Evolutionary conservation across 768 basidiomycete species (phyloP), one percentile per base, ranked within the genome.

Genomic region (Lactarius pseudohatsudake): DNA sequence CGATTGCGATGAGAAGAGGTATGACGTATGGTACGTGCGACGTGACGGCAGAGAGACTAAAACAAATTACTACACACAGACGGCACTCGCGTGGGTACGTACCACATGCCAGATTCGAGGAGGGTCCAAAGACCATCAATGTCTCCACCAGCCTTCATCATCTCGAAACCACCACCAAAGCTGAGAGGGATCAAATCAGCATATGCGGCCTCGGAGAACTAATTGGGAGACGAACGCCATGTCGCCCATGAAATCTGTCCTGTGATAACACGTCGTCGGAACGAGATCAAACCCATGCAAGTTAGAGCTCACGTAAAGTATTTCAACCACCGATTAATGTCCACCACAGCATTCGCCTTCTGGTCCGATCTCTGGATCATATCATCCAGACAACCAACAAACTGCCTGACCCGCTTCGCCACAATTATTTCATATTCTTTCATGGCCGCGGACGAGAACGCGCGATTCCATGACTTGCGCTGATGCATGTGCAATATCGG

Each of bases 391-490:
- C 69, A 64, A 9, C 81, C 81, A 10, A 81, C 75, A 0, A 85
- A 76, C 64, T 85, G 81, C 1, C 69, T 64, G 5, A 76, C 77
- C 18, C 83, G 70, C 22, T 71, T 71, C 1, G 74, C 73, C 26
- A 85, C 71, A 3, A 81, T 70, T 0, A 71, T 68, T 66, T 83
- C 79, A 59, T 84, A 85, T 16, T 79, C 81, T 70, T 81, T 81
- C 54, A 86, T 67, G 1, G 84, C 79, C 2, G 72, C 64, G 9
- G 78, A 78, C 50, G 74, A 83, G 73, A 85, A 79, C 0, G 79
- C 84, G 20, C 82, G 76, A 26, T 79, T 80, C 84, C 84, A 85
- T 2, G 81, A 74, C 32, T 78, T 77, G 11, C 84, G 78, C 10
- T 82, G 76, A 7, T 78, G 75, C 1, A 77, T 74, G 65, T 86